Evolutionary conservation across 2,329 filamentous ascomycete genomes (phyloP).

Genomic region (Diatrype stigma): DNA sequence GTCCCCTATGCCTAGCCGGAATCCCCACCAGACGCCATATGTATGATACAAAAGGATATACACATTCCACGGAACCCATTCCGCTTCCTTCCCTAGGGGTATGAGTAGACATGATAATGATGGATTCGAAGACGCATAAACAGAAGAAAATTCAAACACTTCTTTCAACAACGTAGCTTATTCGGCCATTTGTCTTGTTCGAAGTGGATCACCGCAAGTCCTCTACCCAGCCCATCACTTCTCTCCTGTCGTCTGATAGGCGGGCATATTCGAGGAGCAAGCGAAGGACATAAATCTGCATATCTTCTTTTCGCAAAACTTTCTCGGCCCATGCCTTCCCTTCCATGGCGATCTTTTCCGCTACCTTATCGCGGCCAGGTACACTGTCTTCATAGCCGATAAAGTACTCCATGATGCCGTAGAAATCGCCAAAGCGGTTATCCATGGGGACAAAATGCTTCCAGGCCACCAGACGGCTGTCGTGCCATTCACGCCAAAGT

Average conservation of each 20-base stretch:
- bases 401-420: constrained; percentile 71
- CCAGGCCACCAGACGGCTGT: constrained; percentile 69
- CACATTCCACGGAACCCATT: too few relatives aligned
- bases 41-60: too few relatives aligned
- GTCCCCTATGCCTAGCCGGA: too few relatives aligned
- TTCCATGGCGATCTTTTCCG: constrained; percentile 59
- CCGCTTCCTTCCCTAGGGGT: too few relatives aligned
- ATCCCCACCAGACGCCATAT: too few relatives aligned
- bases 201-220: constrained; percentile 34
- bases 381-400: constrained; percentile 49
- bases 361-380: constrained; percentile 50
- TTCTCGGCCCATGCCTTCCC: constrained; percentile 66
- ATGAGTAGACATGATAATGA: too few relatives aligned
- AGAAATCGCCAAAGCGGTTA: constrained; percentile 67
- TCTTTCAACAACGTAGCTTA: background rate
- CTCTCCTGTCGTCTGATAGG: constrained; percentile 46
- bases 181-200: background rate
- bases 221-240: constrained; percentile 52
- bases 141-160: background rate
- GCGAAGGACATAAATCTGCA: constrained; percentile 66
- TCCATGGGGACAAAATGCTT: constrained; percentile 80
- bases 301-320: constrained; percentile 67
- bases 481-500: constrained; percentile 78
- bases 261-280: constrained; percentile 62
- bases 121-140: too few relatives aligned